phyloP scores from a whole-genome alignment of 306 rosid species.

The Vachellia pachyceras region DNA sequence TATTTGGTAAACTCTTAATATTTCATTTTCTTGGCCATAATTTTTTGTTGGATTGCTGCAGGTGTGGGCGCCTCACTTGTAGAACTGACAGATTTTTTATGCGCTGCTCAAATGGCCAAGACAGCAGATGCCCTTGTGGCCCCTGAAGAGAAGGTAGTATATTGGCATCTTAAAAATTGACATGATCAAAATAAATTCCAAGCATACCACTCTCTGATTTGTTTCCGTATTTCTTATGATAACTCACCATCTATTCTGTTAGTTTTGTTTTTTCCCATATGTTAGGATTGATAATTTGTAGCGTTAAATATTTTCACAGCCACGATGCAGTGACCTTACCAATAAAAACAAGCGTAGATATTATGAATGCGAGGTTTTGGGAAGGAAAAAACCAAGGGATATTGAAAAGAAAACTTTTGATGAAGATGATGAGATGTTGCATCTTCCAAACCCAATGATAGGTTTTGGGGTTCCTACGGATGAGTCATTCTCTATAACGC shows the following conservation, averaged over 20 bases:
- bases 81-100: constrained; percentile 76
- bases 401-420: constrained; percentile 39
- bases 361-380: constrained; percentile 56
- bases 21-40: constrained; percentile 32
- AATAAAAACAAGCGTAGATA: constrained; percentile 63
- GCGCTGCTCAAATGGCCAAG: constrained; percentile 78
- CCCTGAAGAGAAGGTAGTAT: constrained; percentile 69
- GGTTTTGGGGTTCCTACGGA: constrained; percentile 92
- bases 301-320: constrained; percentile 58
- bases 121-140: constrained; percentile 62
- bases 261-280: constrained; percentile 5
- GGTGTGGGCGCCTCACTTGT: constrained; percentile 66
- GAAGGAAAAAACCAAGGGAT: constrained; percentile 57
- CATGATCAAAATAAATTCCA: constrained; percentile 10
- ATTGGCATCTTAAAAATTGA: constrained; percentile 7
- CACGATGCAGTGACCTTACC: constrained; percentile 38
- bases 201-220: constrained; percentile 13
- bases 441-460: constrained; percentile 84
- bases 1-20: neutral
- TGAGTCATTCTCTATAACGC: constrained; percentile 43
- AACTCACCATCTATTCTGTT: constrained; percentile 11
- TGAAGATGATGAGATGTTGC: constrained; percentile 79
- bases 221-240: neutral
- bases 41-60: constrained; percentile 49
- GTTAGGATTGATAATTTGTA: constrained; percentile 16